These are phyloP conservation scores for Calonectria hongkongensis DNA, from an alignment of 2,329 filamentous ascomycete species.

Conservation along the genomic window DNA sequence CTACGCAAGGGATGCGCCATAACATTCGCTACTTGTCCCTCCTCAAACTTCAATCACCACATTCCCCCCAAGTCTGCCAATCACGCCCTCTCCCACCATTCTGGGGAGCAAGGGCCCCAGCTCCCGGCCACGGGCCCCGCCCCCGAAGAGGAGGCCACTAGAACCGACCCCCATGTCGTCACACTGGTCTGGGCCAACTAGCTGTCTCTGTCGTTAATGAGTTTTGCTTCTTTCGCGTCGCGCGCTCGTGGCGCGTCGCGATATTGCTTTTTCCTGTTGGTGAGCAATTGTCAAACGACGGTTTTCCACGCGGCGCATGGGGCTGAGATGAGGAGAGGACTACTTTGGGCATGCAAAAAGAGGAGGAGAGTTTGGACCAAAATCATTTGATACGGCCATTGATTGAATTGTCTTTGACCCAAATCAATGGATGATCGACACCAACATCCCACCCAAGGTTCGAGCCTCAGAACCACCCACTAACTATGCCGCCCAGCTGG, in stretches of 20 bases:
- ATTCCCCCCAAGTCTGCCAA: slow-evolving; percentile 46
- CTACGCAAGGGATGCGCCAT: slow-evolving; percentile 32
- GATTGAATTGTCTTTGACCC: slow-evolving; percentile 10
- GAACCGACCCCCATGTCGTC: slow-evolving; percentile 38
- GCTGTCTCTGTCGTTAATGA: slow-evolving; percentile 20
- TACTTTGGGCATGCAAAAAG: no score
- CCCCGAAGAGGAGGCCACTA: slow-evolving; percentile 43
- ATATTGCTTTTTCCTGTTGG: slow-evolving; percentile 16
- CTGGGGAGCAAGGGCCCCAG: slow-evolving; percentile 54
- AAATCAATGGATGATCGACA: slow-evolving; percentile 17
- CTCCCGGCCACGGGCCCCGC: slow-evolving; percentile 51
- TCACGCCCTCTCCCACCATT: slow-evolving; percentile 52
- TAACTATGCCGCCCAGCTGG: background rate
- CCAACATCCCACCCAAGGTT: slow-evolving; percentile 20
- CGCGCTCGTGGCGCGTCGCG: slow-evolving; percentile 25
- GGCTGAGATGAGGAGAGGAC: slow-evolving; percentile 3
- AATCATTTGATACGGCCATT: slow-evolving; percentile 16
- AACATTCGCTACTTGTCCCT: slow-evolving; percentile 39
- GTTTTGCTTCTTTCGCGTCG: slow-evolving; percentile 38
- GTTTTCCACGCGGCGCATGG: slow-evolving; percentile 10
- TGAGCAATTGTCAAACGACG: slow-evolving; percentile 30
- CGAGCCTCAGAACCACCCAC: background rate
- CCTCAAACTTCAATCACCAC: slow-evolving; percentile 38
- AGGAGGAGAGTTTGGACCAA: slow-evolving; percentile 6
- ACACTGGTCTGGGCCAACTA: slow-evolving; percentile 31